Conservation (phyloP, 768 basidiomycete genomes). For the Naematelia encephala region DNA sequence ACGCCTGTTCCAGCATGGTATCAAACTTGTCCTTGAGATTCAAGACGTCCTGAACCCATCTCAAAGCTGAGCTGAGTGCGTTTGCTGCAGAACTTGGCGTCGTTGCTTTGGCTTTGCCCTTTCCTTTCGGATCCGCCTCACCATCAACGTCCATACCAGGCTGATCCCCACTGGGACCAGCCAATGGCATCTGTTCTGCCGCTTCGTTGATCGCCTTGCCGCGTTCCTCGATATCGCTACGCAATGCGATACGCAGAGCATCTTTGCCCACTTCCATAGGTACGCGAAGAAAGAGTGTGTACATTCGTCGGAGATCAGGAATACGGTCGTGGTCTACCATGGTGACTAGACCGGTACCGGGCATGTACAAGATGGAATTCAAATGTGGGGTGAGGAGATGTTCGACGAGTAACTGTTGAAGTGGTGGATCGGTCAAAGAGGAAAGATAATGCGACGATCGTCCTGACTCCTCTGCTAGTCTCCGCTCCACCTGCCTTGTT, state of each 20-base stretch:
- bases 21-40: constrained; percentile 92
- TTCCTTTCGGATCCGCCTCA: constrained; percentile 51
- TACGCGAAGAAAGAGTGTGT: constrained; percentile 63
- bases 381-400: constrained; percentile 76
- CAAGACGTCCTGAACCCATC: constrained; percentile 90
- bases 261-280: constrained; percentile 65
- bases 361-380: constrained; percentile 68
- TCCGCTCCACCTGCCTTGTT: constrained; percentile 65
- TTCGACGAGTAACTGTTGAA: constrained; percentile 72
- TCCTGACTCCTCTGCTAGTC: constrained; percentile 76
- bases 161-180: constrained; percentile 24
- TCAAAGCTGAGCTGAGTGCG: constrained; percentile 64
- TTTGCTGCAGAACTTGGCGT: constrained; percentile 5
- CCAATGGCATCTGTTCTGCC: constrained; percentile 8
- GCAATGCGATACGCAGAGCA: constrained; percentile 64
- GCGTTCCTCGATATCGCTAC: constrained; percentile 66
- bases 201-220: constrained; percentile 75
- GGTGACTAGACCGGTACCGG: constrained; percentile 74
- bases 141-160: constrained; percentile 23
- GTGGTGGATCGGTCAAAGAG: constrained; percentile 64
- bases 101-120: constrained; percentile 56
- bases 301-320: constrained; percentile 73
- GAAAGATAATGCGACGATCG: constrained; percentile 83
- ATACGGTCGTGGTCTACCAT: constrained; percentile 81
- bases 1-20: constrained; percentile 65